A percentile compares a stretch with the other conserved stretches of the same genome.
Conservation (phyloP, 371 early-diverging fungal genomes). For the Mucor lusitanicus region DNA sequence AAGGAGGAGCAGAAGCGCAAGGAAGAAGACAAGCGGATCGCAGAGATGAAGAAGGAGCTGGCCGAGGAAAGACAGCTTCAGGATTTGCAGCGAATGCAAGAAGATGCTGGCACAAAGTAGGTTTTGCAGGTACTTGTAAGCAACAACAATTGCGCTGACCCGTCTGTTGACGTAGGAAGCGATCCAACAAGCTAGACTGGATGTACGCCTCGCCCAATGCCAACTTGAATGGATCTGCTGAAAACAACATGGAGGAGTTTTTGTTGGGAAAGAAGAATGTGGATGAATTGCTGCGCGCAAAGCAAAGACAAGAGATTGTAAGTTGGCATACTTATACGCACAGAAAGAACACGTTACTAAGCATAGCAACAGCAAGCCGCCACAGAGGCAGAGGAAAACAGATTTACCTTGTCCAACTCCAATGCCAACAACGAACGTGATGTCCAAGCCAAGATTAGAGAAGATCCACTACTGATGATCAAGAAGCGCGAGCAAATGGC, state of each 20-base stretch:
- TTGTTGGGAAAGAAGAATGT: constrained; percentile 89
- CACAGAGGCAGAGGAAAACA: constrained; percentile 19
- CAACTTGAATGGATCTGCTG: constrained; percentile 50
- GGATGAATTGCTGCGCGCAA: constrained; percentile 65
- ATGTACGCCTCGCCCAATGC: constrained; percentile 86
- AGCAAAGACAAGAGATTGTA: constrained; percentile 48
- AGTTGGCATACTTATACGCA: constrained; percentile 3
- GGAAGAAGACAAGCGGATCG: constrained; percentile 86
- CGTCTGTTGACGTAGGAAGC: constrained; percentile 44
- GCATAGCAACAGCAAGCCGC: constrained; percentile 12
- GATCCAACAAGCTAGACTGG: constrained; percentile 88
- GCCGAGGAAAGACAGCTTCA: constrained; percentile 87
- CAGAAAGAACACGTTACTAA: neutral
- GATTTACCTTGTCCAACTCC: constrained; percentile 47
- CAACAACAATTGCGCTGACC: neutral
- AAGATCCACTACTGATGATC: constrained; percentile 91
- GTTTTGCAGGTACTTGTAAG: neutral
- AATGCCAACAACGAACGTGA: constrained; percentile 84
- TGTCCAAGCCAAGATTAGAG: constrained; percentile 82
- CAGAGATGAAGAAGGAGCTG: constrained; percentile 89
- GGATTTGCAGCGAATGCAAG: constrained; percentile 84
- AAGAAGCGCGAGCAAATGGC: constrained; percentile 84
- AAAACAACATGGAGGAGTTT: constrained; percentile 84
- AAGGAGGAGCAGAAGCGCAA: constrained; percentile 82
- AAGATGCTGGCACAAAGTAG: constrained; percentile 70